phyloP scores from a whole-genome alignment of 2,329 filamentous ascomycete species.

The Cladophialophora bantiana region DNA sequence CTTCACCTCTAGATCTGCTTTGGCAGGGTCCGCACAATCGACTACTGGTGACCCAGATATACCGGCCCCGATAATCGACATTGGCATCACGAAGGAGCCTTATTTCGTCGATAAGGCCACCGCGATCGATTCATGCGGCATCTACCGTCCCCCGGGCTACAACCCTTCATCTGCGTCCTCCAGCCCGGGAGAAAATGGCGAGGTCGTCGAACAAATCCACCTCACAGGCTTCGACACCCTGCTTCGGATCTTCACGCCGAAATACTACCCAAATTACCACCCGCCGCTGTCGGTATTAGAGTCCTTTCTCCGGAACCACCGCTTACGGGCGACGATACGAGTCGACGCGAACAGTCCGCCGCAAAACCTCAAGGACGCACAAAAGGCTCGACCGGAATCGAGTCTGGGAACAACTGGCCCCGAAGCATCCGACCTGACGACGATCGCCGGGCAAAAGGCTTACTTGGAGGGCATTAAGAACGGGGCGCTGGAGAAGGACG shows the following conservation, averaged over 20 bases:
- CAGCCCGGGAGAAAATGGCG: not conserved
- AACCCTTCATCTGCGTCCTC: not conserved
- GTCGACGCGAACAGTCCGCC: constrained; percentile 34
- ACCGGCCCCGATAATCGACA: constrained; percentile 50
- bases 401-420: not conserved
- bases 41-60: not conserved
- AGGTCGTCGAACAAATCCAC: constrained; percentile 52
- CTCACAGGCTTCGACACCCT: constrained; percentile 58
- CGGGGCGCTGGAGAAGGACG: constrained; percentile 44
- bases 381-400: constrained; percentile 40
- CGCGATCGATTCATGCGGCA: constrained; percentile 49
- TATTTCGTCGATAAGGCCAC: constrained; percentile 58
- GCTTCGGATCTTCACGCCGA: constrained; percentile 56
- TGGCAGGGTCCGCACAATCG: not conserved
- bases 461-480: constrained; percentile 48
- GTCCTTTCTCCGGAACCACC: constrained; percentile 52
- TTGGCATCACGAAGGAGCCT: constrained; percentile 57
- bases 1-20: not conserved
- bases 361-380: constrained; percentile 46
- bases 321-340: constrained; percentile 53
- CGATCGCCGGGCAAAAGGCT: constrained; percentile 47
- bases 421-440: constrained; percentile 10
- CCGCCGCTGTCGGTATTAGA: constrained; percentile 52
- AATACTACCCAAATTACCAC: constrained; percentile 55
- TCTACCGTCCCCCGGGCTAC: constrained; percentile 44